Conservation (phyloP, 2,329 filamentous ascomycete genomes). For the Clonostachys sp. region DNA sequence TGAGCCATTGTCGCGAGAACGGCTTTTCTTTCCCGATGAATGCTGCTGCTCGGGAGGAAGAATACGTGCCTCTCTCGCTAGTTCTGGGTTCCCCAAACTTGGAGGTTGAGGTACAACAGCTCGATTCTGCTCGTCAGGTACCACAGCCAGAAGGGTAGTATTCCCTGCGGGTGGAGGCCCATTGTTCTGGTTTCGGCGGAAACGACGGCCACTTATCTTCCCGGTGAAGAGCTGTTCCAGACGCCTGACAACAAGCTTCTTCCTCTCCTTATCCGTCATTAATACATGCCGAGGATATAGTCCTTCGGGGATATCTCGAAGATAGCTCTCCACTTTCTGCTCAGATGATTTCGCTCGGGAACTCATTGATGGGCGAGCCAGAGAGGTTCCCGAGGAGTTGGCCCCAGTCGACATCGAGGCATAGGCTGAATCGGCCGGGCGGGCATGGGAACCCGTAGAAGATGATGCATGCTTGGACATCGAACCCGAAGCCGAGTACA, state of each 20-base stretch:
- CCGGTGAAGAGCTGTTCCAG: slow-evolving; percentile 82
- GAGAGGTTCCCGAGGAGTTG: slow-evolving; percentile 34
- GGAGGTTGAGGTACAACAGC: background rate
- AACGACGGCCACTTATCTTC: slow-evolving; percentile 43
- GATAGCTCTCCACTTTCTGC: slow-evolving; percentile 63
- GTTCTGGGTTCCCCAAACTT: slow-evolving; percentile 16
- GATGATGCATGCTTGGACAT: slow-evolving; percentile 47
- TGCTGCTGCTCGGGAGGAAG: slow-evolving; percentile 21
- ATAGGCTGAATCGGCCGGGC: slow-evolving; percentile 58
- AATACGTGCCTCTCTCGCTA: slow-evolving; percentile 44
- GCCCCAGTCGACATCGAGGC: slow-evolving; percentile 60
- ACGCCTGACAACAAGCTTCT: slow-evolving; percentile 70
- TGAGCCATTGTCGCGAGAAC: slow-evolving; percentile 37
- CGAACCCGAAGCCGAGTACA: slow-evolving; percentile 35
- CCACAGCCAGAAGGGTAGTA: background rate
- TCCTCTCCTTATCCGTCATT: slow-evolving; percentile 70
- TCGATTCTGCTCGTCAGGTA: background rate
- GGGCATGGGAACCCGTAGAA: slow-evolving; percentile 46
- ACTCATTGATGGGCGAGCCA: slow-evolving; percentile 27
- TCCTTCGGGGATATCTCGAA: slow-evolving; percentile 68
- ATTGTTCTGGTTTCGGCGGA: slow-evolving; percentile 10
- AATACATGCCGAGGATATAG: slow-evolving; percentile 56
- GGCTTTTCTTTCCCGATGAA: slow-evolving; percentile 28
- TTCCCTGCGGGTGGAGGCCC: slow-evolving; percentile 27
- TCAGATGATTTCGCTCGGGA: slow-evolving; percentile 37